Percentiles rank a stretch among this genome's conserved stretches.
phyloP scores from a whole-genome alignment of 208 protist genomes.

The Trypanosoma conorhini region DNA sequence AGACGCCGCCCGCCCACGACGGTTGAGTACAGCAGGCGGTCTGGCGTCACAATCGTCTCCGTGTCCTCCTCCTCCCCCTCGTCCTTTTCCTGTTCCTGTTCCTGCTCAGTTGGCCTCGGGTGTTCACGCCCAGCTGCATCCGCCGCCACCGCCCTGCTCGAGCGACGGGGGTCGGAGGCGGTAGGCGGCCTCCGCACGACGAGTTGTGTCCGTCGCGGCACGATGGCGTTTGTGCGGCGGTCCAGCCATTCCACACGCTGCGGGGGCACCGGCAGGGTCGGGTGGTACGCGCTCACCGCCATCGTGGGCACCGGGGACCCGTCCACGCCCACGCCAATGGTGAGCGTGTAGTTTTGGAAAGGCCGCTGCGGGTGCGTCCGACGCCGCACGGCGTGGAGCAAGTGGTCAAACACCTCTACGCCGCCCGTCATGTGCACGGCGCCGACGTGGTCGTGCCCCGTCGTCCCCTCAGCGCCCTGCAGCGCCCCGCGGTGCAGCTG shows the following conservation, averaged over 20 bases:
- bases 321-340: constrained; percentile 37
- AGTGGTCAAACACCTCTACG: constrained; percentile 19
- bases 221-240: constrained; percentile 43
- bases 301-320: constrained; percentile 51
- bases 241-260: constrained; percentile 46
- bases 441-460: not conserved
- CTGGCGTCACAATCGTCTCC: not conserved
- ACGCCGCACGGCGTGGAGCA: constrained; percentile 39
- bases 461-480: not conserved
- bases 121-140: not conserved
- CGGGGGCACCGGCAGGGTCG: constrained; percentile 36
- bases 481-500: not conserved
- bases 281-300: constrained; percentile 66
- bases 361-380: constrained; percentile 55
- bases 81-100: constrained; percentile 6
- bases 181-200: constrained; percentile 25
- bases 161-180: not conserved
- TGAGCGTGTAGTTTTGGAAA: constrained; percentile 39
- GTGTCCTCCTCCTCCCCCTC: not conserved
- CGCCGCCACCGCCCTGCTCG: constrained; percentile 1
- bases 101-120: constrained; percentile 8
- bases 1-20: constrained; percentile 34
- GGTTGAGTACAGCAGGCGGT: constrained; percentile 13
- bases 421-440: constrained; percentile 20
- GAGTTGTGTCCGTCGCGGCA: constrained; percentile 40